These are phyloP conservation scores for Samsoniella hepiali DNA, from an alignment of 2,329 filamentous ascomycete species.

Conservation along the genomic window DNA sequence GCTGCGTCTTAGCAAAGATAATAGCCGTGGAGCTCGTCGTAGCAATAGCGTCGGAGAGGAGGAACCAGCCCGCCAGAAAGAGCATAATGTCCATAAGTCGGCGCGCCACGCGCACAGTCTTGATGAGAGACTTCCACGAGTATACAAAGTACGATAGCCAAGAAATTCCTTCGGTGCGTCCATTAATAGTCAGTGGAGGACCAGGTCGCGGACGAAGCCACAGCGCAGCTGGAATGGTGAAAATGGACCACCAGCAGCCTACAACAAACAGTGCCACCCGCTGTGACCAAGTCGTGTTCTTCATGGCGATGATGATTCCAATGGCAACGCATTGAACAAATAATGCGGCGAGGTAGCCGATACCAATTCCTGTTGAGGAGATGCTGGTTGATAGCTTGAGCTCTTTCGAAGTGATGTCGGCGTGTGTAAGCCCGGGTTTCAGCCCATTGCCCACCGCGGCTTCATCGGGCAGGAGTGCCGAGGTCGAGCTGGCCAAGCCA, in stretches of 20 bases:
- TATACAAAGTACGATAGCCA: constrained; percentile 73
- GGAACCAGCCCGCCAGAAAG: constrained; percentile 87
- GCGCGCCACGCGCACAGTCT: constrained; percentile 72
- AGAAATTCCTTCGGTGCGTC: constrained; percentile 34
- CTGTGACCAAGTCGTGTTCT: constrained; percentile 79
- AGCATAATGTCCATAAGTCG: constrained; percentile 69
- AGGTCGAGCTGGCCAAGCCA: constrained; percentile 41
- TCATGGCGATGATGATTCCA: constrained; percentile 66
- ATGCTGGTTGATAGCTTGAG: constrained; percentile 84
- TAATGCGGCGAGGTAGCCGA: constrained; percentile 85
- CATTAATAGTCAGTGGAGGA: constrained; percentile 62
- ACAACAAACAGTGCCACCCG: constrained; percentile 83
- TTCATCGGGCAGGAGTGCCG: constrained; percentile 44
- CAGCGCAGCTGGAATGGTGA: constrained; percentile 82
- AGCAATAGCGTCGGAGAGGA: constrained; percentile 89
- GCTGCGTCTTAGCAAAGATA: constrained; percentile 88
- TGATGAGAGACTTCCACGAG: constrained; percentile 82
- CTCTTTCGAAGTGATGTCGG: constrained; percentile 59
- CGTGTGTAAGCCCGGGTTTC: constrained; percentile 39
- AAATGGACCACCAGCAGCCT: constrained; percentile 88
- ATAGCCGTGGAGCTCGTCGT: constrained; percentile 94
- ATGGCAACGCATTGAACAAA: constrained; percentile 81
- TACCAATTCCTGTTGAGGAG: constrained; percentile 87
- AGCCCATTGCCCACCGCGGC: constrained; percentile 28
- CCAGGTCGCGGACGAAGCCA: constrained; percentile 88